Percentiles rank a stretch among this genome's conserved stretches.
Conservation (phyloP, 306 rosid species). For the Hippophae tibetana region DNA sequence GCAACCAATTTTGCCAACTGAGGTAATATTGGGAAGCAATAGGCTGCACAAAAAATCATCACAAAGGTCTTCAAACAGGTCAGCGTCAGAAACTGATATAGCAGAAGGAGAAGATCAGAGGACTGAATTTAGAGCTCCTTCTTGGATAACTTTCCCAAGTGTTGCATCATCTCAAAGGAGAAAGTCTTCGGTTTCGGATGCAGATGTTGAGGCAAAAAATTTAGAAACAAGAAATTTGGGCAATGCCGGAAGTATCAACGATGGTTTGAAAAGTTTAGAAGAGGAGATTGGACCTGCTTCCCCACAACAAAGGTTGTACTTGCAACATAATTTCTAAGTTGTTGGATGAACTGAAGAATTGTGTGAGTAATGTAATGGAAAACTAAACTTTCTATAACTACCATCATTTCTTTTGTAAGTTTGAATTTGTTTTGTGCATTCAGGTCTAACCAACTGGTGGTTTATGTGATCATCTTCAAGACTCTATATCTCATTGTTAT, state of each 20-base stretch:
- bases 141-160: slow-evolving; percentile 95
- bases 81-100: slow-evolving; percentile 64
- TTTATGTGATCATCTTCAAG: too few species aligned
- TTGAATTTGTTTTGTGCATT: too few species aligned
- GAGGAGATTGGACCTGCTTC: slow-evolving; percentile 99
- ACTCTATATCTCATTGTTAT: too few species aligned
- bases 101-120: slow-evolving; percentile 74
- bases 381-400: too few species aligned
- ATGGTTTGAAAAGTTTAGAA: slow-evolving; percentile 80
- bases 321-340: slow-evolving; percentile 68
- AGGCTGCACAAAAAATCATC: slow-evolving; percentile 85
- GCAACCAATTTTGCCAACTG: slow-evolving; percentile 92
- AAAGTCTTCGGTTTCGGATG: slow-evolving; percentile 80
- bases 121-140: slow-evolving; percentile 80
- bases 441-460: too few species aligned
- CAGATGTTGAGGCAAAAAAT: slow-evolving; percentile 68
- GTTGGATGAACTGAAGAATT: background rate
- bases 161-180: slow-evolving; percentile 96
- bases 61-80: slow-evolving; percentile 72
- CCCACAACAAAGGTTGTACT: slow-evolving; percentile 71
- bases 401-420: too few species aligned
- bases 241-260: slow-evolving; percentile 43
- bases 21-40: slow-evolving; percentile 83
- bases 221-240: slow-evolving; percentile 48
- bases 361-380: too few species aligned